phyloP scores from a whole-genome alignment of 202 grass and related monocot genomes.

The Panicum virgatum region DNA sequence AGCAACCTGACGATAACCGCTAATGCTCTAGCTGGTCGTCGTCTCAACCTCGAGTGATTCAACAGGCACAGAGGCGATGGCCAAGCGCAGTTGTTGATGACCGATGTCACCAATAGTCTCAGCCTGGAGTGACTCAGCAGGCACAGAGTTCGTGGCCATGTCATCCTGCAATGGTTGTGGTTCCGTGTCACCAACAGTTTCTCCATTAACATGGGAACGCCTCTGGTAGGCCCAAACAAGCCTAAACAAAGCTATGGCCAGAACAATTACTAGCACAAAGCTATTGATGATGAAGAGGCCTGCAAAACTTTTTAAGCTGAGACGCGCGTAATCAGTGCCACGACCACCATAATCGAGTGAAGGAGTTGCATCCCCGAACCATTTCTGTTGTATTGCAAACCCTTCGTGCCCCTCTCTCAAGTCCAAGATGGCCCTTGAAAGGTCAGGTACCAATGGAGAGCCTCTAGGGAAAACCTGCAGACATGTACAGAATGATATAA shows the following conservation, averaged over 20 bases:
- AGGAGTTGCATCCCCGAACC: conserved; percentile 36
- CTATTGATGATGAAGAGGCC: conserved; percentile 61
- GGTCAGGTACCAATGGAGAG: conserved; percentile 51
- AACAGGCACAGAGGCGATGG: background rate
- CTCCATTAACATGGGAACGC: no score
- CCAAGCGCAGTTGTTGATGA: background rate
- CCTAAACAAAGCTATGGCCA: background rate
- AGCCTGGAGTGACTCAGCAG: background rate
- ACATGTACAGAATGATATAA: background rate
- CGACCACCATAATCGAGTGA: conserved; percentile 19
- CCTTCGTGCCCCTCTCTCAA: conserved; percentile 41
- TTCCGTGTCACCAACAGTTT: background rate
- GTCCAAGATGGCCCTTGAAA: conserved; percentile 57
- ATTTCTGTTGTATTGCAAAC: conserved; percentile 28
- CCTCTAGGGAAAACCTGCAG: conserved; percentile 56
- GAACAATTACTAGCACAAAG: background rate
- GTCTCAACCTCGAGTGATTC: background rate
- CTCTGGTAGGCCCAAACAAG: background rate
- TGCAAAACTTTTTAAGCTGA: conserved; percentile 42
- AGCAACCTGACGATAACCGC: background rate
- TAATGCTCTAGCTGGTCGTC: background rate
- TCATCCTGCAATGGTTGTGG: background rate
- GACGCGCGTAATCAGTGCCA: conserved; percentile 17
- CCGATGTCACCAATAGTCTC: background rate
- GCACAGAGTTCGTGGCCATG: background rate